phyloP scores from a whole-genome alignment of 352 stramenopile species.

The Phytophthora cryptogea region DNA sequence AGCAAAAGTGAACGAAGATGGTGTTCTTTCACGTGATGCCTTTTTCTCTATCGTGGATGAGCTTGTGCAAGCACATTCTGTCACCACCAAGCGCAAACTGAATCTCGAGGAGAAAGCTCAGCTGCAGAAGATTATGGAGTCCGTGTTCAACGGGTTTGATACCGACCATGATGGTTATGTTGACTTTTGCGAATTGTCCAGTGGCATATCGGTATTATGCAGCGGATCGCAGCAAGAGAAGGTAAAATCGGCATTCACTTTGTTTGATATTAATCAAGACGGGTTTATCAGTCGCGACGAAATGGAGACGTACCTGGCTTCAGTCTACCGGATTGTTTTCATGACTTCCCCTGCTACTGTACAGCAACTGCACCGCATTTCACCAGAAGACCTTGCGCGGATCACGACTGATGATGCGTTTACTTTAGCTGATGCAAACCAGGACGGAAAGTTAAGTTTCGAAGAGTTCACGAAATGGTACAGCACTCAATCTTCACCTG shows the following conservation, averaged over 20 bases:
- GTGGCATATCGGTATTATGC: slow-evolving; percentile 84
- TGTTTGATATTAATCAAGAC: slow-evolving; percentile 91
- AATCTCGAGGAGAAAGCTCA: slow-evolving; percentile 38
- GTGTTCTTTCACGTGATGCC: slow-evolving; percentile 64
- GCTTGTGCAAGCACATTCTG: slow-evolving; percentile 47
- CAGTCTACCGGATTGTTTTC: slow-evolving; percentile 85
- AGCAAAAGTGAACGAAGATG: slow-evolving; percentile 81
- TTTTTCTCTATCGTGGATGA: slow-evolving; percentile 79
- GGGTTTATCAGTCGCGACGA: slow-evolving; percentile 81
- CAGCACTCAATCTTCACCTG: slow-evolving; percentile 33
- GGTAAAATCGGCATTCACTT: slow-evolving; percentile 75
- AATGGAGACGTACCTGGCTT: slow-evolving; percentile 88
- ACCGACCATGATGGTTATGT: slow-evolving; percentile 75
- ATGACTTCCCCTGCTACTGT: slow-evolving; percentile 55
- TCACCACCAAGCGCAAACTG: slow-evolving; percentile 27
- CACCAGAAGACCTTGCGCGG: slow-evolving; percentile 67
- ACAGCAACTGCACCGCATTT: slow-evolving; percentile 52
- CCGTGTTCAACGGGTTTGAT: slow-evolving; percentile 83
- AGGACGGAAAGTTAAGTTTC: slow-evolving; percentile 74
- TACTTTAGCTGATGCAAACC: slow-evolving; percentile 54
- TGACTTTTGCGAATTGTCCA: slow-evolving; percentile 87
- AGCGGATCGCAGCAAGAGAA: slow-evolving; percentile 82
- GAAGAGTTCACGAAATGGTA: slow-evolving; percentile 90
- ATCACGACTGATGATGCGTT: slow-evolving; percentile 81
- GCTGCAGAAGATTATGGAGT: slow-evolving; percentile 59